Evolutionary conservation across 768 basidiomycete species (phyloP), one percentile per base, ranked within the genome.

Genomic region (Tephrocybe sp.): DNA sequence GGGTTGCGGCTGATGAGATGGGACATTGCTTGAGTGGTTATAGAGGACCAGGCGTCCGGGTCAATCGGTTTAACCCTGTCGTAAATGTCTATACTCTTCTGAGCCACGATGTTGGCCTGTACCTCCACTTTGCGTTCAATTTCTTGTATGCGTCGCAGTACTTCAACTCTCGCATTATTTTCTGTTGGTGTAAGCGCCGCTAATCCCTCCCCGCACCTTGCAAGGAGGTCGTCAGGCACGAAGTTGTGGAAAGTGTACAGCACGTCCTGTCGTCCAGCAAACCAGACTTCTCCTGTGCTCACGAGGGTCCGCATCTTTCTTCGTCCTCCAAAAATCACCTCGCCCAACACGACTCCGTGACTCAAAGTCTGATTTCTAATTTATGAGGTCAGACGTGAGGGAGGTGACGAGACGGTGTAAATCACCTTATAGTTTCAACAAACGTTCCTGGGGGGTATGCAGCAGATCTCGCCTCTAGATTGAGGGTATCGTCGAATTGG

Each of bases 181-280:
- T 86, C 67, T 5, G 56, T 54, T 13, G 60, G 58, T 24, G 62
- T 69, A 7, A 42, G 35, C 0, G 77, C 63, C 19, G 61, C 47
- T 0, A 55, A 56, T 1, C 58, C 49, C 1, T 35, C 34, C 1
- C 84, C 83, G 58, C 84, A 86, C 26, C 80, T 73, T 28, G 55
- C 54, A 0, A 74, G 69, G 7, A 83, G 68, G 51, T 79, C 72
- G 34, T 52, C 43, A 12, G 78, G 61, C 21, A 81, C 67, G 58
- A 86, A 73, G n/a, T 68, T 64, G 0, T 86, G 86, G n/a, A 88
- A 68, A 21, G 72, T 58, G 61, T 84, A 87, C 58, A 75, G 71
- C 56, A 87, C 69, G 51, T 90, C 86, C n/a, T 69, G 57, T 9
- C 69, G 69, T 15, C 67, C 56, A 50, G 80, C 78, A 2, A 60